phyloP scores from a whole-genome alignment of 2,329 filamentous ascomycete species.

The Botrytis fragariae region DNA sequence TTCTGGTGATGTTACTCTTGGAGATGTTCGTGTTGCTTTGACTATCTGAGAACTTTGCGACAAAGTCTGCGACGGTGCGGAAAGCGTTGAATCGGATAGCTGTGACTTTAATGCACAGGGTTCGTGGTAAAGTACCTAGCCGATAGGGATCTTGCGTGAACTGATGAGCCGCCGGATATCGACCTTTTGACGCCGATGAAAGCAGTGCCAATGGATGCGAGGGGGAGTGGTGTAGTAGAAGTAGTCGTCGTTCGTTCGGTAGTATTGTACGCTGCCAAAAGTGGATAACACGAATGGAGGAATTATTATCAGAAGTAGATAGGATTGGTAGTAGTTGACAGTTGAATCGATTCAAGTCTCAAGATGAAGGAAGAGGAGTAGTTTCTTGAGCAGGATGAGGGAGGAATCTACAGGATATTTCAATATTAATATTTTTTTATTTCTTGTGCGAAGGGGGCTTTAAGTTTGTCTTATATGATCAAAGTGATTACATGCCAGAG shows the following conservation, averaged over 20 bases:
- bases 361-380: constrained; percentile 16
- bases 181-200: constrained; percentile 16
- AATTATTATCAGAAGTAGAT: background rate
- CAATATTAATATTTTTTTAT: constrained; percentile 24
- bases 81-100: constrained; percentile 33
- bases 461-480: constrained; percentile 35
- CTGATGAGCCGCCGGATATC: constrained; percentile 27
- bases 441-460: constrained; percentile 31
- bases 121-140: constrained; percentile 26
- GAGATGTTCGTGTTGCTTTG: constrained; percentile 33
- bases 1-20: constrained; percentile 17
- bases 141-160: constrained; percentile 32
- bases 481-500: constrained; percentile 32
- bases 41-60: constrained; percentile 35
- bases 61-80: constrained; percentile 34
- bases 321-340: background rate
- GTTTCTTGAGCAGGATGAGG: constrained; percentile 13
- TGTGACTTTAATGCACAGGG: constrained; percentile 23
- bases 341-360: constrained; percentile 11
- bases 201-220: constrained; percentile 7
- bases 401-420: constrained; percentile 23
- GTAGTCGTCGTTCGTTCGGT: background rate
- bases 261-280: background rate
- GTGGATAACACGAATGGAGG: background rate
- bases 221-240: constrained; percentile 7